phyloP scores from a whole-genome alignment of 371 early-diverging fungal species.

The Mucor lusitanicus region DNA sequence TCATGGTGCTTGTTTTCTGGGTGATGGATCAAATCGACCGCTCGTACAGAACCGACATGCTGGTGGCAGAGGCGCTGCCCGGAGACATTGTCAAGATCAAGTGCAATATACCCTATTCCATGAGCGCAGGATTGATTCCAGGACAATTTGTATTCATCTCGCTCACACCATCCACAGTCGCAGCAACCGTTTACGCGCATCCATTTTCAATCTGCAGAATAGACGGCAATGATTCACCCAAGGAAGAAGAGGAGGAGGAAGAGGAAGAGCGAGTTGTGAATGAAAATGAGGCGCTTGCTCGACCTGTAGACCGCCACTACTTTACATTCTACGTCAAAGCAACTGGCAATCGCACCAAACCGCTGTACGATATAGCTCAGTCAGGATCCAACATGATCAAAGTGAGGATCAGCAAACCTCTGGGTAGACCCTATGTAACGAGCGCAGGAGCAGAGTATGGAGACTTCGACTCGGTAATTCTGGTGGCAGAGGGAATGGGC shows the following conservation, averaged over 20 bases:
- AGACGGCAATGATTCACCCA: not conserved
- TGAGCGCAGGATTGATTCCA: conserved; percentile 8
- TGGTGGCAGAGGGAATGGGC: conserved; percentile 46
- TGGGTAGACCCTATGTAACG: conserved; percentile 24
- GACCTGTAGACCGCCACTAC: not conserved
- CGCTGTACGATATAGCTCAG: conserved; percentile 7
- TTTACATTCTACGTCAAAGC: conserved; percentile 38
- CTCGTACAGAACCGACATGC: conserved; percentile 6
- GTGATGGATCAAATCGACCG: conserved; percentile 31
- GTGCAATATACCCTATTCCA: conserved; percentile 20
- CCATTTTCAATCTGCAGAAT: conserved; percentile 43
- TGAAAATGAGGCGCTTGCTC: not conserved
- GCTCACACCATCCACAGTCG: conserved; percentile 5
- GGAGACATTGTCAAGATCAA: conserved; percentile 27
- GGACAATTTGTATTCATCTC: conserved; percentile 38
- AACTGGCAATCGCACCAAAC: conserved; percentile 22
- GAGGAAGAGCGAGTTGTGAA: not conserved
- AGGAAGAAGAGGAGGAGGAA: not conserved
- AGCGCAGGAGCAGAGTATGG: conserved; percentile 23
- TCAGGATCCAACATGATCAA: not conserved
- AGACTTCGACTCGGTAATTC: conserved; percentile 28
- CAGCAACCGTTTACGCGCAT: conserved; percentile 22
- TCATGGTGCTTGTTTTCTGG: conserved; percentile 27
- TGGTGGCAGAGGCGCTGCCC: conserved; percentile 22
- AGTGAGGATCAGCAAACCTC: conserved; percentile 33